A percentile compares a stretch with the other conserved stretches of the same genome.
phyloP scores from a whole-genome alignment of 805 yeast genomes.

The Kluyveromyces aestuarii region DNA sequence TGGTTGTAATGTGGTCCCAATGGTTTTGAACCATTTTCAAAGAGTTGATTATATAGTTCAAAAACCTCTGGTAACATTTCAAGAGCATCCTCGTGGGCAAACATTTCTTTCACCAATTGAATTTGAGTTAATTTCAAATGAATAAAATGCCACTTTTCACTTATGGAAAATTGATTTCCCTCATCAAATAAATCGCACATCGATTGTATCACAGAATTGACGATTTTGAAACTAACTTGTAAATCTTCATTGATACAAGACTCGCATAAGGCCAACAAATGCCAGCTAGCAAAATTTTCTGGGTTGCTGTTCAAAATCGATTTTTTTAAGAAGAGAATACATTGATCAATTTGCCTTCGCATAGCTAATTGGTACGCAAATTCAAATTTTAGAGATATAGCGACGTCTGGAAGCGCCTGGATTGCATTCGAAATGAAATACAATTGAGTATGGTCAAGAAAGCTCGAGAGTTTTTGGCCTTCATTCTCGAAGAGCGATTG shows the following conservation, averaged over 20 bases:
- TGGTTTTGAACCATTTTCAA: constrained; percentile 15
- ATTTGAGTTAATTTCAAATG: constrained; percentile 71
- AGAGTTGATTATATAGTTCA: constrained; percentile 44
- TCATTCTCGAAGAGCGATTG: constrained; percentile 12
- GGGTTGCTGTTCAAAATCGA: constrained; percentile 42
- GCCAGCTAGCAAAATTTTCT: constrained; percentile 54
- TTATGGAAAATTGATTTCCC: constrained; percentile 7
- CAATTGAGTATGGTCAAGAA: constrained; percentile 11
- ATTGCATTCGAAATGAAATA: constrained; percentile 21
- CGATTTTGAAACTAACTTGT: constrained; percentile 46
- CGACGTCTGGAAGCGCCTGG: constrained; percentile 1
- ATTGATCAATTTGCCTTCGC: constrained; percentile 32
- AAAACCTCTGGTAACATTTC: constrained; percentile 63
- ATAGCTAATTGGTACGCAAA: constrained; percentile 44
- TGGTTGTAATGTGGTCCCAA: constrained; percentile 12
- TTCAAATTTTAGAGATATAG: constrained; percentile 25
- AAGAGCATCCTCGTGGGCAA: constrained; percentile 50
- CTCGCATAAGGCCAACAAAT: constrained; percentile 53
- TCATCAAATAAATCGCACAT: constrained; percentile 26
- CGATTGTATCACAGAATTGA: constrained; percentile 42
- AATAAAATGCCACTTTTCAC: constrained; percentile 39
- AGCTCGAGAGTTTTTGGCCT: constrained; percentile 9
- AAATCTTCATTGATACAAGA: constrained; percentile 48
- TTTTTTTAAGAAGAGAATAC: constrained; percentile 39
- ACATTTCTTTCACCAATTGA: constrained; percentile 52